These are phyloP conservation scores for Talaromyces adpressus DNA, from an alignment of 495 filamentous ascomycete species.

Conservation along the genomic window DNA sequence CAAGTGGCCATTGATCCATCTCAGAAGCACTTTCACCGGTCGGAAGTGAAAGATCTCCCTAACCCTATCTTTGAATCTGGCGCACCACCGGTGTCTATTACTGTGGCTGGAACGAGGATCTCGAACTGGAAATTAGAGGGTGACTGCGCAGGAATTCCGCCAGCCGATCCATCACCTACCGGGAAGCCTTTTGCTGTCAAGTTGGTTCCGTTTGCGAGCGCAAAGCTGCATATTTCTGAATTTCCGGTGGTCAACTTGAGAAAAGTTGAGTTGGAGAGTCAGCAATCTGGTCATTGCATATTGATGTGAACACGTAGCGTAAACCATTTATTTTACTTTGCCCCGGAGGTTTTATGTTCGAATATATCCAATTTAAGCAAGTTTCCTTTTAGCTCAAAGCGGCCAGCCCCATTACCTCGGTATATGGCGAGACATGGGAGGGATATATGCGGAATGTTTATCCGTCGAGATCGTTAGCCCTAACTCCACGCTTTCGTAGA, in stretches of 20 bases:
- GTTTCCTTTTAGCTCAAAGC: too few relatives aligned
- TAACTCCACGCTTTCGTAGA: background rate
- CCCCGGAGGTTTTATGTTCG: background rate
- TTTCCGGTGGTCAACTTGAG: conserved; percentile 27
- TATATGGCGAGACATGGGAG: too few relatives aligned
- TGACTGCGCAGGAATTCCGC: conserved; percentile 40
- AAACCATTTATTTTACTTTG: background rate
- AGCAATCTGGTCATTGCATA: background rate
- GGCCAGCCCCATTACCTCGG: too few relatives aligned
- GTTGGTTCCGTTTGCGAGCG: conserved; percentile 49
- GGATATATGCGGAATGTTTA: background rate
- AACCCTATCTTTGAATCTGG: conserved; percentile 44
- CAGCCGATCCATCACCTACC: conserved; percentile 27
- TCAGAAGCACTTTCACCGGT: conserved; percentile 3
- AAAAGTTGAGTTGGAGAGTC: conserved; percentile 1
- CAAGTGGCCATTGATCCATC: conserved; percentile 10
- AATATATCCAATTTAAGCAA: background rate
- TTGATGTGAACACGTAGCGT: conserved; percentile 1
- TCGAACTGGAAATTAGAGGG: conserved; percentile 46
- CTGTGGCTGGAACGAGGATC: conserved; percentile 44
- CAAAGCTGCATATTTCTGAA: conserved; percentile 55
- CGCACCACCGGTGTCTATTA: conserved; percentile 29
- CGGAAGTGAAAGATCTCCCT: conserved; percentile 17
- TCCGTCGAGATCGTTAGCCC: background rate
- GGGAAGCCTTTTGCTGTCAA: conserved; percentile 34